A percentile compares a stretch with the other conserved stretches of the same genome.
Evolutionary conservation across 306 rosid species (phyloP).

Genomic region (Morella rubra): DNA sequence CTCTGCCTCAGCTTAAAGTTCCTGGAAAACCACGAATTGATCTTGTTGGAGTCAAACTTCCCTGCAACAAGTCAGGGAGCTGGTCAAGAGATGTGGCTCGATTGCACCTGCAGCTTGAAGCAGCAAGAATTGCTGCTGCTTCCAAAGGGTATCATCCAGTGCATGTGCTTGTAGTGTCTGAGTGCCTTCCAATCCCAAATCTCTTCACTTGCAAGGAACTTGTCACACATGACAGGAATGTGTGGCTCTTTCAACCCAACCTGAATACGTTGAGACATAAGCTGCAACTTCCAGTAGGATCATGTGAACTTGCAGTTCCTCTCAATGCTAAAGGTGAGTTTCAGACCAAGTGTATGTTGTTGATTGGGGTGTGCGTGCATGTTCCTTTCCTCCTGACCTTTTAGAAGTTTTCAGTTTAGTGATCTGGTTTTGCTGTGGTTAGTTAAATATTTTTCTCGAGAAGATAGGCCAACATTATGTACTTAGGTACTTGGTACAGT

Average conservation of each 20-base stretch:
- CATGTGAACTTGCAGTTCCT: constrained; percentile 84
- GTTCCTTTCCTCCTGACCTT: constrained; percentile 9
- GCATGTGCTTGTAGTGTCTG: constrained; percentile 66
- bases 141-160: constrained; percentile 66
- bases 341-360: constrained; percentile 10
- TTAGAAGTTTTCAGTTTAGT: background rate
- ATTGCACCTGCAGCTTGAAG: constrained; percentile 88
- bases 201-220: constrained; percentile 75
- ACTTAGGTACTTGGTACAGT: background rate
- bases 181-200: constrained; percentile 74
- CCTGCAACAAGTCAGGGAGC: constrained; percentile 65
- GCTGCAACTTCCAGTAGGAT: constrained; percentile 72
- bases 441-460: background rate
- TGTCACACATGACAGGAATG: constrained; percentile 54
- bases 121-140: constrained; percentile 74
- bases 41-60: constrained; percentile 84
- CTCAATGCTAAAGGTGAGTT: constrained; percentile 75
- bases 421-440: background rate
- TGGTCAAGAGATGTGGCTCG: constrained; percentile 91
- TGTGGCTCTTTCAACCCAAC: constrained; percentile 77
- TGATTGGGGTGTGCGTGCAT: background rate
- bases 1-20: constrained; percentile 59
- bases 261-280: constrained; percentile 59
- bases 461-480: background rate
- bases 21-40: constrained; percentile 70